A percentile compares a stretch with the other conserved stretches of the same genome.
Evolutionary conservation across 306 rosid species (phyloP).

Genomic region (Sphenostylis stenocarpa): DNA sequence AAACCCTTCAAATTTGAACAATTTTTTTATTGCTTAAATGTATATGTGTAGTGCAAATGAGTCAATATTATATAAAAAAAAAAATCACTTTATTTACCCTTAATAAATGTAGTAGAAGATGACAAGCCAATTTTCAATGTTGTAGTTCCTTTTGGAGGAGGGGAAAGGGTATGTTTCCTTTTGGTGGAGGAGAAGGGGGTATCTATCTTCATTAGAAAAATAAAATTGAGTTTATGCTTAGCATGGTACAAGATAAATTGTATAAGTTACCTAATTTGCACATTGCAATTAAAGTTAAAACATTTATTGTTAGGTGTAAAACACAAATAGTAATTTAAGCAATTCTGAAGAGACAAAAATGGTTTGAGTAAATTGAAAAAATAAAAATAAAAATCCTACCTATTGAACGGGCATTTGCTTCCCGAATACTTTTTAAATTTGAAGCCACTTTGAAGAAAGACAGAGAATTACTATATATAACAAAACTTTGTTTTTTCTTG

Average conservation of each 20-base stretch:
- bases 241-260: neutral
- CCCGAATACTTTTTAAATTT: too few species aligned
- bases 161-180: conserved; percentile 20
- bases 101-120: neutral
- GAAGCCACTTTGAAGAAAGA: too few species aligned
- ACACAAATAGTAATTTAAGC: neutral
- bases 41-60: neutral
- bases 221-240: neutral
- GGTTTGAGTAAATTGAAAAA: too few species aligned
- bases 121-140: conserved; percentile 15
- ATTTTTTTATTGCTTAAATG: neutral
- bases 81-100: neutral
- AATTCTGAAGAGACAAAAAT: neutral
- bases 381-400: too few species aligned
- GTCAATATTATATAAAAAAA: neutral
- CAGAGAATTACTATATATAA: too few species aligned
- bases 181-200: conserved; percentile 23
- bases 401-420: too few species aligned
- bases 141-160: conserved; percentile 14
- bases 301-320: neutral
- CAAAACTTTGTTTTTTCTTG: too few species aligned
- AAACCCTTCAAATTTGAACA: neutral
- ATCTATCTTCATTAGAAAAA: neutral
- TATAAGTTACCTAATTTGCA: too few species aligned
- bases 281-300: neutral